Evolutionary conservation across 2,329 filamentous ascomycete species (phyloP).

Genomic region (Monilinia fructigena): DNA sequence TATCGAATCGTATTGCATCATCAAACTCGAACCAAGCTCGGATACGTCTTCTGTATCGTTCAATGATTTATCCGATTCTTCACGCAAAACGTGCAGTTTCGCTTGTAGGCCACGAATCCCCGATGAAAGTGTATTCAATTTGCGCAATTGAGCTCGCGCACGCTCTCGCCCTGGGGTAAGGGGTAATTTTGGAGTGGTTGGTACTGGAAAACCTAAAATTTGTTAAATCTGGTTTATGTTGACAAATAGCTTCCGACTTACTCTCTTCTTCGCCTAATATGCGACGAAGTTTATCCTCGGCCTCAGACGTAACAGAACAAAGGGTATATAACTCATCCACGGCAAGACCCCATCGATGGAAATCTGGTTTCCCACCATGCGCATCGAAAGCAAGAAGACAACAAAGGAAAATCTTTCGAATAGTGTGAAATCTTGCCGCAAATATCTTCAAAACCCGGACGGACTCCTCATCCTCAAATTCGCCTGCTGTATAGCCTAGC

Average conservation of each 20-base stretch:
- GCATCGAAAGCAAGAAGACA: slow-evolving; percentile 86
- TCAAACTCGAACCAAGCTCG: slow-evolving; percentile 74
- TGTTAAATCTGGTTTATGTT: slow-evolving; percentile 33
- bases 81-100: slow-evolving; percentile 86
- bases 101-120: slow-evolving; percentile 90
- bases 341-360: slow-evolving; percentile 74
- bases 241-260: slow-evolving; percentile 45
- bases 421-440: slow-evolving; percentile 74
- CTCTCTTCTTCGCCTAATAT: slow-evolving; percentile 79
- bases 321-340: slow-evolving; percentile 71
- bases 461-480: slow-evolving; percentile 75
- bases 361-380: slow-evolving; percentile 73
- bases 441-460: slow-evolving; percentile 77
- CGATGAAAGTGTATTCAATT: slow-evolving; percentile 83
- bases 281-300: slow-evolving; percentile 63
- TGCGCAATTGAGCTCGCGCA: slow-evolving; percentile 81
- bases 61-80: slow-evolving; percentile 79
- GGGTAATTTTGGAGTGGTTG: slow-evolving; percentile 57
- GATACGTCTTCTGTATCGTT: slow-evolving; percentile 71
- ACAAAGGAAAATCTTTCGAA: slow-evolving; percentile 83
- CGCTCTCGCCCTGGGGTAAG: slow-evolving; percentile 76
- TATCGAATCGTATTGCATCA: slow-evolving; percentile 92
- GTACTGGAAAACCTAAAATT: slow-evolving; percentile 50
- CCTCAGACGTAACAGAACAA: slow-evolving; percentile 58
- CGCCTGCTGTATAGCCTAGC: slow-evolving; percentile 59